phyloP scores from a whole-genome alignment of 1,284 basidiomycete genomes.

The Pyrrhoderma noxium region DNA sequence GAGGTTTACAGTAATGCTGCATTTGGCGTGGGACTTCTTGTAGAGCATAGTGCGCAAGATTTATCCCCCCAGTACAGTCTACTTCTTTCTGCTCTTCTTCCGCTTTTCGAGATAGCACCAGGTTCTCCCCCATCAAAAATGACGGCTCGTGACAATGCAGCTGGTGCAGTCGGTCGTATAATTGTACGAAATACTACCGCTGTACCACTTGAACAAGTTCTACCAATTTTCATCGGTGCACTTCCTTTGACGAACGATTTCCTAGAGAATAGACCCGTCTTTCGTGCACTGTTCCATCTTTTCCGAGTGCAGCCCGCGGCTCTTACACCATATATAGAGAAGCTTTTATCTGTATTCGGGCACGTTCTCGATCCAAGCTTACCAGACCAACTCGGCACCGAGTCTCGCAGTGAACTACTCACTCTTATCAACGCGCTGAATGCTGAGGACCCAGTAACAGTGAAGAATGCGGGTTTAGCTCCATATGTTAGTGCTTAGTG shows the following conservation, averaged over 20 bases:
- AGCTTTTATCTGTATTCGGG: slow-evolving; percentile 76
- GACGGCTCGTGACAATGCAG: slow-evolving; percentile 94
- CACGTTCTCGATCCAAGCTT: slow-evolving; percentile 74
- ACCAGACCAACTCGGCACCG: slow-evolving; percentile 71
- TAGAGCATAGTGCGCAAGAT: slow-evolving; percentile 84
- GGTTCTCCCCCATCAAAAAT: slow-evolving; percentile 56
- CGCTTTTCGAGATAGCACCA: slow-evolving; percentile 69
- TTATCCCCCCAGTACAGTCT: slow-evolving; percentile 79
- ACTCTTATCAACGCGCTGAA: slow-evolving; percentile 73
- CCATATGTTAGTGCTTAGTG: slow-evolving; percentile 28
- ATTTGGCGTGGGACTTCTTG: slow-evolving; percentile 90
- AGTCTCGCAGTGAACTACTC: slow-evolving; percentile 69
- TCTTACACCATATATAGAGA: slow-evolving; percentile 75
- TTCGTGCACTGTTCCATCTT: slow-evolving; percentile 85
- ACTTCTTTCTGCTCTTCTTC: slow-evolving; percentile 75
- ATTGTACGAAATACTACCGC: slow-evolving; percentile 78
- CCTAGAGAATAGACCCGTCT: slow-evolving; percentile 86
- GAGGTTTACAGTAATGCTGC: slow-evolving; percentile 97
- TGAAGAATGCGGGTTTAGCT: slow-evolving; percentile 67
- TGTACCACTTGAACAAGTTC: slow-evolving; percentile 85
- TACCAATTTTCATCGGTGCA: slow-evolving; percentile 77
- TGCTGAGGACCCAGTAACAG: slow-evolving; percentile 62
- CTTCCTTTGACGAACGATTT: slow-evolving; percentile 87
- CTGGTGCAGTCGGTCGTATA: slow-evolving; percentile 87
- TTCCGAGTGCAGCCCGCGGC: slow-evolving; percentile 71